Conservation (phyloP, 106 monocot species). For the Narthecium ossifragum region DNA sequence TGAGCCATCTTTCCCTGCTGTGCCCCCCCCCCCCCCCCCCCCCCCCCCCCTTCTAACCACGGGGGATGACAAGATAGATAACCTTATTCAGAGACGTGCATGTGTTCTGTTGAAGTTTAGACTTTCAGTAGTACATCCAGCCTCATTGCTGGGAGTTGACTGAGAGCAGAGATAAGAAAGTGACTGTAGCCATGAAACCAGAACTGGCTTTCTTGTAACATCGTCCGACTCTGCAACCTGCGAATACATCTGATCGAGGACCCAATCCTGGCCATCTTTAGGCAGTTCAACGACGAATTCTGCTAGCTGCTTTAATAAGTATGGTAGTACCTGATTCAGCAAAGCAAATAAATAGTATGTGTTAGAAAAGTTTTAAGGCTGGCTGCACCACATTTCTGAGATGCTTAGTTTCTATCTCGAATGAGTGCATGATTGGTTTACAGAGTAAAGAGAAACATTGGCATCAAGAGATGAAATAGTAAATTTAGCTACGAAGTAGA, state of each 20-base stretch:
- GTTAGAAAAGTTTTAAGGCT: too few relatives aligned
- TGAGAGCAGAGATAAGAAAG: conserved; percentile 79
- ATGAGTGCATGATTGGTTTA: too few relatives aligned
- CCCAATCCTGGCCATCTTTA: conserved; percentile 55
- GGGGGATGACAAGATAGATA: too few relatives aligned
- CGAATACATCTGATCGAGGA: conserved; percentile 59
- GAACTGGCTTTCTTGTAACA: conserved; percentile 75
- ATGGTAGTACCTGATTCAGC: conserved; percentile 71
- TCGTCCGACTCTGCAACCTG: conserved; percentile 93
- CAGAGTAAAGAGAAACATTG: too few relatives aligned
- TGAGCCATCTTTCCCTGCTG: too few relatives aligned
- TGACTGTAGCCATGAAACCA: conserved; percentile 95
- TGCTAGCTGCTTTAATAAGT: conserved; percentile 70
- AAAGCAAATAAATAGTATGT: too few relatives aligned
- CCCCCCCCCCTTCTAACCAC: too few relatives aligned
- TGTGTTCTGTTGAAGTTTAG: conserved; percentile 12
- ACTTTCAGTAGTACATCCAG: neutral
- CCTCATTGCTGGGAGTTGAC: conserved; percentile 3
- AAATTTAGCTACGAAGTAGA: too few relatives aligned
- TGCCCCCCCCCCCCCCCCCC: too few relatives aligned
- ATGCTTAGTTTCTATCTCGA: too few relatives aligned
- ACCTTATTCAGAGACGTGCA: conserved; percentile 15
- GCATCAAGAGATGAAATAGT: too few relatives aligned
- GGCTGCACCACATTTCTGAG: too few relatives aligned
- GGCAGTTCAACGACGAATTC: conserved; percentile 52